A percentile compares a stretch with the other conserved stretches of the same genome.
phyloP scores from a whole-genome alignment of 2,329 filamentous ascomycete species.

The Alternaria dauci region DNA sequence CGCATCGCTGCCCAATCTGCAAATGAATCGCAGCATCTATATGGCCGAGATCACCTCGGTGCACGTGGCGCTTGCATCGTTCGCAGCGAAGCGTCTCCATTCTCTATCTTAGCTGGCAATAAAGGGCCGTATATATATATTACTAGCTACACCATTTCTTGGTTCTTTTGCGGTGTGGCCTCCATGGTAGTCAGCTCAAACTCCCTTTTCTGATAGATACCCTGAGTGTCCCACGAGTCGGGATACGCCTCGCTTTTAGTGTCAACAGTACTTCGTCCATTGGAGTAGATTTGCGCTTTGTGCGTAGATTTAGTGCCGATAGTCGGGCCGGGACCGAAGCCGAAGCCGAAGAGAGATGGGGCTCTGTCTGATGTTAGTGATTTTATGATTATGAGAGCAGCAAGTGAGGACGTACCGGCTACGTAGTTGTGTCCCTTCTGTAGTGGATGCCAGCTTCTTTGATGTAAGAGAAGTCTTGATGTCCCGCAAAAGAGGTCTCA shows the following conservation, averaged over 20 bases:
- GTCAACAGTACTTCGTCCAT: conserved; percentile 27
- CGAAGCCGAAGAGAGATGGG: conserved; percentile 16
- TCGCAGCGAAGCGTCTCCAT: conserved; percentile 10
- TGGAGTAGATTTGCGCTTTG: conserved; percentile 33
- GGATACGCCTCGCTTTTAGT: conserved; percentile 19
- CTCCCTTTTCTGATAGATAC: conserved; percentile 36
- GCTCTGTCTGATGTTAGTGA: conserved; percentile 3
- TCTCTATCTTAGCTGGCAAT: conserved; percentile 5
- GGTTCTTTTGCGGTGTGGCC: conserved; percentile 13
- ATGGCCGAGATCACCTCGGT: not conserved
- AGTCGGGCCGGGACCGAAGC: conserved; percentile 16
- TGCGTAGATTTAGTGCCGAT: conserved; percentile 24
- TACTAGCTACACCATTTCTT: conserved; percentile 9
- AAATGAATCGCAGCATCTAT: not conserved
- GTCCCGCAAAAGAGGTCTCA: conserved; percentile 59
- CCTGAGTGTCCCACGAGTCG: conserved; percentile 37
- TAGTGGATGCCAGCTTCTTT: conserved; percentile 36
- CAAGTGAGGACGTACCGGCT: conserved; percentile 25
- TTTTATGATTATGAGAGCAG: not conserved
- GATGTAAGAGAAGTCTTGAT: conserved; percentile 52
- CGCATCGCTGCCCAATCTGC: not conserved
- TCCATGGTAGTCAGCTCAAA: conserved; percentile 36
- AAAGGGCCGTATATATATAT: not conserved
- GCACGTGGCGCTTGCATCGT: not conserved
- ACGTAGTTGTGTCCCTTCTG: conserved; percentile 16